Evolutionary conservation across 2,329 filamentous ascomycete genomes (phyloP), one percentile per base, ranked within the genome.

Genomic region (Stagonosporopsis vannaccii): DNA sequence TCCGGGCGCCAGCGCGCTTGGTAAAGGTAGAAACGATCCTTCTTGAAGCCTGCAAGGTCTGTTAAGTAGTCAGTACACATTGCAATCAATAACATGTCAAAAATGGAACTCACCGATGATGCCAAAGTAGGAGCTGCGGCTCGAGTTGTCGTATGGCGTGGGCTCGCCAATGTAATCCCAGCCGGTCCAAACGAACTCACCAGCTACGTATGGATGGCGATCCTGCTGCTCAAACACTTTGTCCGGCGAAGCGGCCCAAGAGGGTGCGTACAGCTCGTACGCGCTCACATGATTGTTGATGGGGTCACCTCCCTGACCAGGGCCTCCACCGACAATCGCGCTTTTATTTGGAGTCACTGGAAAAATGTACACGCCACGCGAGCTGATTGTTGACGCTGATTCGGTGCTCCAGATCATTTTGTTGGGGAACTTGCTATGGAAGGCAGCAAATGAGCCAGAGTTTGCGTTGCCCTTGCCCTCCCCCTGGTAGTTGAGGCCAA

Each of bases 401-500:
- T 74, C 72, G 13, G 60, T 69, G 33, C 60, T 65, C 62, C 61
- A 66, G 15, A 72, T 64, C 65, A 84, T 74, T 68, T 83, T 84
- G 44, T 79, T 65, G 0, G 81, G 81, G 59, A 76, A 83, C 4
- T 65, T 66, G 19, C 63, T 57, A 63, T 81, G 80, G 70, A 83
- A 85, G 48, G 42, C 59, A 0, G 75, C 72, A 61, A 80, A 84
- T 69, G 59, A 75, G 74, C 56, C 83, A 70, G 67, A 9, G 61
- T 55, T 70, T n/a, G 64, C 60, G 39, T 71, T 73, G 17, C 77
- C 72, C 12, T 67, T 53, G 1, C 83, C 82, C 46, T 83, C 81
- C 47, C 83, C 83, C 62, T 85, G 83, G 68, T 85, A 86, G 70
- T 85, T 85, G 5, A 85, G 66, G 19, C 79, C 77, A n/a, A 81